A percentile compares a stretch with the other conserved stretches of the same genome.
These are phyloP conservation scores for Aphanocladium album DNA, from an alignment of 2,329 filamentous ascomycete genomes.

Conservation along the genomic window DNA sequence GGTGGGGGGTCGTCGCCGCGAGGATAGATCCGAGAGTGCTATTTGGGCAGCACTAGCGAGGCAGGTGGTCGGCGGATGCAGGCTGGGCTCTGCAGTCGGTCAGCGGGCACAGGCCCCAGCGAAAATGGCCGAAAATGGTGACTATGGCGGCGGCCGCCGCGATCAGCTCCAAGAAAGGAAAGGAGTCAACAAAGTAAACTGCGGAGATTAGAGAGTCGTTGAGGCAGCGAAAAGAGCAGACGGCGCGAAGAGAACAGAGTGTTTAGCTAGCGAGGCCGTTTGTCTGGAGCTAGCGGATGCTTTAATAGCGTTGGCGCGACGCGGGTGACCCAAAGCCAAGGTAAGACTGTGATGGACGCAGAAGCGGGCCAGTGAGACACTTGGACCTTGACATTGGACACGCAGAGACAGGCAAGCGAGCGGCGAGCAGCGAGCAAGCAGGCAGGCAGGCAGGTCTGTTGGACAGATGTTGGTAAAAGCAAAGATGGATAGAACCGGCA, in stretches of 20 bases:
- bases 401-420: no score
- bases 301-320: constrained; percentile 4
- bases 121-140: not conserved
- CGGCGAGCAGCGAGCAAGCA: no score
- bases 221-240: not conserved
- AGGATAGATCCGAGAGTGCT: not conserved
- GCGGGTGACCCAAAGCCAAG: not conserved
- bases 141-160: not conserved
- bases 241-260: constrained; percentile 7
- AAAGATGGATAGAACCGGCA: no score
- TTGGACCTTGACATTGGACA: no score
- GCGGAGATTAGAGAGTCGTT: not conserved
- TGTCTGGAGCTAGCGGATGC: not conserved
- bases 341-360: not conserved
- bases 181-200: not conserved
- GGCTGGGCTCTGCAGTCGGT: not conserved
- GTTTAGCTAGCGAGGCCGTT: not conserved
- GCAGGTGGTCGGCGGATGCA: not conserved
- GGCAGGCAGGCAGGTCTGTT: no score
- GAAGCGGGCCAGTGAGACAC: no score
- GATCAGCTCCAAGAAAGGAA: not conserved
- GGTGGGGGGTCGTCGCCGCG: not conserved
- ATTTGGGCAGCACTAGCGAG: not conserved
- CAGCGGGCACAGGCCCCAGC: not conserved
- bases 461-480: no score